Conservation (phyloP, 2,329 filamentous ascomycete genomes). For the Thyridium curvatum region DNA sequence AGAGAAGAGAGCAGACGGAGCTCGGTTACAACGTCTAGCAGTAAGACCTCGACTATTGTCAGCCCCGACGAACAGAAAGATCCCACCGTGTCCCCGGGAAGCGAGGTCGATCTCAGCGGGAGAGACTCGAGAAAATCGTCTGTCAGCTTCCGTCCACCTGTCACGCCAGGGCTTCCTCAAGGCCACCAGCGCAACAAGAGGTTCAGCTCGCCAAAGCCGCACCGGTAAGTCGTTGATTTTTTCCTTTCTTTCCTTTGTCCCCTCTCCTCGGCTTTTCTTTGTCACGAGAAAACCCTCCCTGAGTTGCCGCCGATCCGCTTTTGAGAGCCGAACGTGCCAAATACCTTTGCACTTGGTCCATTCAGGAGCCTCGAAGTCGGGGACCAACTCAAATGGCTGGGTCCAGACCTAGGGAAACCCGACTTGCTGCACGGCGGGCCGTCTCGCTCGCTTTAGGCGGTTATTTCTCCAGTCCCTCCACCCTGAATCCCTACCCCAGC, state of each 20-base stretch:
- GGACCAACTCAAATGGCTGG: no score
- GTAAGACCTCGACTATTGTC: constrained; percentile 1
- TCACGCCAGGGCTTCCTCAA: constrained; percentile 39
- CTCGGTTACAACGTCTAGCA: background rate
- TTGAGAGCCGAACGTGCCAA: background rate
- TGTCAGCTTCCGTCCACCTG: constrained; percentile 34
- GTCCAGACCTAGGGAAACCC: no score
- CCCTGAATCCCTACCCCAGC: no score
- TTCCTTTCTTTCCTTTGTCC: constrained; percentile 1
- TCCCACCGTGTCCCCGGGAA: no score
- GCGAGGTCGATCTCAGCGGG: constrained; percentile 23
- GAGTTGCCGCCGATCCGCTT: no score
- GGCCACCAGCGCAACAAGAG: constrained; percentile 37
- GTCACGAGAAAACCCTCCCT: no score
- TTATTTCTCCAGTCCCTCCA: no score
- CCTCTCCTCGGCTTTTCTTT: background rate
- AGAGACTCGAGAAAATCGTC: constrained; percentile 37
- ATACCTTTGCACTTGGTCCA: background rate
- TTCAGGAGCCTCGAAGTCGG: background rate
- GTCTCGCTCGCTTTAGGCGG: no score
- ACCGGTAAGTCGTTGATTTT: constrained; percentile 1
- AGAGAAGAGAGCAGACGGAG: constrained; percentile 1
- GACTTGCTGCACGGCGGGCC: no score
- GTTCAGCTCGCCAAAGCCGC: constrained; percentile 36
- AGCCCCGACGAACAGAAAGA: background rate